Evolutionary conservation across 345 rosid genomes (phyloP).

Genomic region (Diplotaxis tenuifolia): DNA sequence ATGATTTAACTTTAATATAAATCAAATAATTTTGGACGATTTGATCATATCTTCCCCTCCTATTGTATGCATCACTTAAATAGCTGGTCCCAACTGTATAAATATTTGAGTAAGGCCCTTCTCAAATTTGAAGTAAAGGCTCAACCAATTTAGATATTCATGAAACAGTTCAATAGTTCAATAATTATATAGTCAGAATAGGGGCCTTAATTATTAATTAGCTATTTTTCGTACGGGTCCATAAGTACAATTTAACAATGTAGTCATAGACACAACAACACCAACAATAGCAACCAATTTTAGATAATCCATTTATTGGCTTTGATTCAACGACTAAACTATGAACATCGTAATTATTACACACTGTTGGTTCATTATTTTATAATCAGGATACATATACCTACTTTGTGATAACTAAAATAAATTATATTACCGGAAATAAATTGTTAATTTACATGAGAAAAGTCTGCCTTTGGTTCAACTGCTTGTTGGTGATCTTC

Average conservation of each 20-base stretch:
- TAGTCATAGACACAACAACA: not conserved
- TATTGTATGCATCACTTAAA: conserved; percentile 26
- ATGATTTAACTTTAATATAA: not conserved
- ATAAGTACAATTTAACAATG: not conserved
- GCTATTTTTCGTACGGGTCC: not conserved
- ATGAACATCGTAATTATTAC: not conserved
- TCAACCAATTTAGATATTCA: not conserved
- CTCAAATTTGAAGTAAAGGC: conserved; percentile 16
- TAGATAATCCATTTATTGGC: not conserved
- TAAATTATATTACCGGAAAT: not conserved
- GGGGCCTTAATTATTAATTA: not conserved
- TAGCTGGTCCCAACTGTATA: conserved; percentile 32
- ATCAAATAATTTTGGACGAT: conserved; percentile 23
- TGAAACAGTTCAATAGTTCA: not conserved
- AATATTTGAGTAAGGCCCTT: conserved; percentile 23
- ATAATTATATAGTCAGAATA: not conserved
- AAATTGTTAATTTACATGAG: conserved; percentile 18
- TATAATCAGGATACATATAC: not conserved
- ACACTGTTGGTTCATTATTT: not conserved
- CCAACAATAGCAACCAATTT: not conserved
- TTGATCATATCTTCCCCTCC: conserved; percentile 29
- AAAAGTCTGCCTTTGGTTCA: conserved; percentile 25
- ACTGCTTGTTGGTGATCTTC: conserved; percentile 23
- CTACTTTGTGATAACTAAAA: not conserved
- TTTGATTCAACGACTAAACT: not conserved